Conservation (phyloP, 2,329 filamentous ascomycete species). For the Sporothrix euskadiensis region DNA sequence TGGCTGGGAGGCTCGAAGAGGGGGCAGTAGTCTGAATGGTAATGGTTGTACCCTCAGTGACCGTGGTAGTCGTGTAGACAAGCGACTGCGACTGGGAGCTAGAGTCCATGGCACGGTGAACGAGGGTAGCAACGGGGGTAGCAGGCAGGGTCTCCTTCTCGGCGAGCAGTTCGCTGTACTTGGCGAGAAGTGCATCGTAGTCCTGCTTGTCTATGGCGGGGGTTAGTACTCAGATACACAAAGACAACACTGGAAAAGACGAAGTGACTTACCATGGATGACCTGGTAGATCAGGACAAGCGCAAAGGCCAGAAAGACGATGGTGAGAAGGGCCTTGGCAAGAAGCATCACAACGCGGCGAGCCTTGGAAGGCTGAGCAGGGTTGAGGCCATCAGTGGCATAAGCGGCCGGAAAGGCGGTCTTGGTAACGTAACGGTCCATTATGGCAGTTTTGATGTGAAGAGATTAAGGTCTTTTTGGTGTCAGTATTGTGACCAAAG, state of each 20-base stretch:
- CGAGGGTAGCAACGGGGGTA: conserved; percentile 28
- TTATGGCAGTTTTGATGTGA: conserved; percentile 13
- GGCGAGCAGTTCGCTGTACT: conserved; percentile 30
- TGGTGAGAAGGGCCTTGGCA: conserved; percentile 11
- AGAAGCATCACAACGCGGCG: not conserved
- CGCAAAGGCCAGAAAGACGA: conserved; percentile 16
- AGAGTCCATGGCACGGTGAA: conserved; percentile 24
- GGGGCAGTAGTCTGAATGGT: conserved; percentile 28
- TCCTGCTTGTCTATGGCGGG: conserved; percentile 28
- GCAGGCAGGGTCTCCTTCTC: conserved; percentile 23
- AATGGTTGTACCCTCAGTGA: conserved; percentile 30
- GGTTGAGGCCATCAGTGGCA: not conserved
- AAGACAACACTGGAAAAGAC: not conserved
- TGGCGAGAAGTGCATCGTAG: conserved; percentile 27
- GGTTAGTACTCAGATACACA: not conserved
- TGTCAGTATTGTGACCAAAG: not conserved
- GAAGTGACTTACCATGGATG: conserved; percentile 14
- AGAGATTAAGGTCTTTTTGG: not conserved
- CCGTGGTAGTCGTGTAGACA: conserved; percentile 35
- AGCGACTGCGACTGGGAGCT: conserved; percentile 39
- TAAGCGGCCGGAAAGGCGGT: conserved; percentile 13
- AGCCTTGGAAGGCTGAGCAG: not conserved
- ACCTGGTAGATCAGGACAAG: conserved; percentile 27
- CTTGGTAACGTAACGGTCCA: conserved; percentile 24
- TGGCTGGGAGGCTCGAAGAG: conserved; percentile 20